phyloP scores from a whole-genome alignment of 345 rosid species.

The Fremontodendron californicum region DNA sequence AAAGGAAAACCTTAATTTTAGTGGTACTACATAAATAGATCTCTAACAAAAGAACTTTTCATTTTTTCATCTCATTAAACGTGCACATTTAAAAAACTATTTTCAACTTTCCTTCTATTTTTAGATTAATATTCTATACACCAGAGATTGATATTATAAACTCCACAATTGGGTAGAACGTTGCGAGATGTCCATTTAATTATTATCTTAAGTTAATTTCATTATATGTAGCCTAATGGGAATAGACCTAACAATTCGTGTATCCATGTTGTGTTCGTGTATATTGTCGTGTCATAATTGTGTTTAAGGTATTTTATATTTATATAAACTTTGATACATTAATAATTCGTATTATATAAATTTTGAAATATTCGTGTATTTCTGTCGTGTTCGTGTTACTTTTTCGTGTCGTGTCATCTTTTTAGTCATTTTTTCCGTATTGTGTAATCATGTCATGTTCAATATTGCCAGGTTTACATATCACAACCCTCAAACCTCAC shows the following conservation, averaged over 20 bases:
- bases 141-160: neutral
- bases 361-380: too few species aligned
- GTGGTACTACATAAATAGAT: neutral
- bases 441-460: too few species aligned
- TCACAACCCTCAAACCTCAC: neutral
- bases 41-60: neutral
- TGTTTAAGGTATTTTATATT: too few species aligned
- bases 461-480: too few species aligned
- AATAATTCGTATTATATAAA: too few species aligned
- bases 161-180: neutral
- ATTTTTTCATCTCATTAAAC: neutral
- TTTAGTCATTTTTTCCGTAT: too few species aligned
- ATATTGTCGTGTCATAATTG: too few species aligned
- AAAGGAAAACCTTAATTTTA: neutral
- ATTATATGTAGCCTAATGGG: neutral
- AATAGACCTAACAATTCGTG: too few species aligned
- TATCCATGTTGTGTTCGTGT: too few species aligned
- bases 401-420: too few species aligned
- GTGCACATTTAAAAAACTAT: neutral
- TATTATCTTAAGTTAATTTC: neutral
- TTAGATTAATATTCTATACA: neutral
- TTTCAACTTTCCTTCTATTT: neutral
- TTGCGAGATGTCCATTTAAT: neutral
- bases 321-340: too few species aligned
- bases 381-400: too few species aligned